Base-by-base conservation (phyloP, 2,329 filamentous ascomycete species). In the Ambrosiella beaveri region DNA sequence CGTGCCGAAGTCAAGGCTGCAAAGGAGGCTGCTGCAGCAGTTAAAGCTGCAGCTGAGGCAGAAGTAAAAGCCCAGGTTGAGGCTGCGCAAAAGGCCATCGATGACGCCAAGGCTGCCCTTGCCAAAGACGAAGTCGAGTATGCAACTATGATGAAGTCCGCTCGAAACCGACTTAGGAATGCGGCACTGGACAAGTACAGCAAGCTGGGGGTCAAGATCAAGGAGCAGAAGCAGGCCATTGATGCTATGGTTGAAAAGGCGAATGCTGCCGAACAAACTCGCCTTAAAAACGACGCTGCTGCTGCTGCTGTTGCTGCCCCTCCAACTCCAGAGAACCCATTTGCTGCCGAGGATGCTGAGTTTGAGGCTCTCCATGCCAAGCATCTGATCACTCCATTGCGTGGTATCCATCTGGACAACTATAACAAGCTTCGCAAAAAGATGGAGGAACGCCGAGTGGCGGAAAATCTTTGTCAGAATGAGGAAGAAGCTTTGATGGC, bases 281-380 rank as follows among this genome's bases (percentile, higher is more conserved):
- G 17, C 39, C 39, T 50, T n/a, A 41, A 56, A 37, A 52, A 51
- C 2, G 54, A 56, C 15, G 58, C 49, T 17, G 47, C 50, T 9
- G 41, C 41, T 27, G 51, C 40, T 7, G 58, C 47, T n/a, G 52
- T 11, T 3, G 44, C 37, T 9, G 39, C 38, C 2, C 38, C 54
- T 5, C 49, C 54, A 11, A 8, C 47, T 19, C n/a, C 47, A 15
- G 45, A 51, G 17, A 53, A 60, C 47, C 56, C 56, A 3, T 57
- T 58, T 51, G 59, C 56, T 7, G 74, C 70, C 1, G 75, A 77
- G 63, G 79, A 77, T 67, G 81, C 76, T 67, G 84, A 84, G 68
- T 74, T 74, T 62, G 72, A 72, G 40, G 68, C 69, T 38, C 74
- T 74, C 61, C 67, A 71, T 37, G 69, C 72, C 0, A 65, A 63